These are phyloP conservation scores for Asterionellopsis glacialis DNA, from an alignment of 108 stramenopile genomes.

Conservation along the genomic window DNA sequence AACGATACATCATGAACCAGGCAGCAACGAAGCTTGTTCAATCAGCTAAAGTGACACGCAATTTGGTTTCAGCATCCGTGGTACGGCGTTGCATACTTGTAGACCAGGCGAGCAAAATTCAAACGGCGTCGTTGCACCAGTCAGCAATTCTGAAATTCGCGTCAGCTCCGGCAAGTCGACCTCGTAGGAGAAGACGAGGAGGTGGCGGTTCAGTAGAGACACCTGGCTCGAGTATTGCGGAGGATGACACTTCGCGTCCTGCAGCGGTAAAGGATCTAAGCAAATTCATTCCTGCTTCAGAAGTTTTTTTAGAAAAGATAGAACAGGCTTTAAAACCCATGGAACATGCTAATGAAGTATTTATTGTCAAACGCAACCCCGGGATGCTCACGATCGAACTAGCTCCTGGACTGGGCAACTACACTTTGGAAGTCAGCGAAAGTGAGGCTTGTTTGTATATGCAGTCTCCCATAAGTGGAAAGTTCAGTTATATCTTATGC, in stretches of 20 bases:
- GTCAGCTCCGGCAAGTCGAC: neutral
- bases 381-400: slow-evolving; percentile 44
- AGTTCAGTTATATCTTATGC: slow-evolving; percentile 52
- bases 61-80: no score
- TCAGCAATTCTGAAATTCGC: no score
- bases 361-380: slow-evolving; percentile 34
- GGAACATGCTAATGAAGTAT: slow-evolving; percentile 49
- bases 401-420: slow-evolving; percentile 42
- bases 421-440: slow-evolving; percentile 36
- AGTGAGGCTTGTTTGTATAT: slow-evolving; percentile 37
- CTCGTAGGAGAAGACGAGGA: neutral
- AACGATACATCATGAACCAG: no score
- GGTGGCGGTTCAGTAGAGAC: no score
- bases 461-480: slow-evolving; percentile 67
- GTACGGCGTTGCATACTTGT: no score
- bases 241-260: slow-evolving; percentile 6
- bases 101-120: no score
- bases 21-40: no score
- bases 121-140: no score
- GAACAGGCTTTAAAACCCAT: slow-evolving; percentile 54
- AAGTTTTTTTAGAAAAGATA: slow-evolving; percentile 48
- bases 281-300: slow-evolving; percentile 35
- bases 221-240: slow-evolving; percentile 16
- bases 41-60: no score
- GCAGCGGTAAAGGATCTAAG: no score